Conservation (phyloP, 2,329 filamentous ascomycete species). For the Canariomyces notabilis region DNA sequence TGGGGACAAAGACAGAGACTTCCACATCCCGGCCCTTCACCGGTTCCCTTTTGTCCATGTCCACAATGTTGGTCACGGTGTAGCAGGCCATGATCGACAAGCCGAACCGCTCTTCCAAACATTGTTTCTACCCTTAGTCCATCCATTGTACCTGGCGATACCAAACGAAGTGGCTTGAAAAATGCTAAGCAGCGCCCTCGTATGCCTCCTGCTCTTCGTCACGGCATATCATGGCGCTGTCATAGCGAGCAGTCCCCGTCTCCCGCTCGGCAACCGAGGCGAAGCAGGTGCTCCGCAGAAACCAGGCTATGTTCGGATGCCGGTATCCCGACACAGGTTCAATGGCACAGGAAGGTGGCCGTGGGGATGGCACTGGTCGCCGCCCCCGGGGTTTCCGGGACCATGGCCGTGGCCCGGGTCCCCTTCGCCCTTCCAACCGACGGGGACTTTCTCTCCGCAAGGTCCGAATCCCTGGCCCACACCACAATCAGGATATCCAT, state of each 20-base stretch:
- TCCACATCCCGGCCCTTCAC: too few species aligned
- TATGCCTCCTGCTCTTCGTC: constrained; percentile 5
- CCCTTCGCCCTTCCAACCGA: background rate
- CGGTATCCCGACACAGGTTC: constrained; percentile 20
- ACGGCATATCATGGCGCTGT: constrained; percentile 10
- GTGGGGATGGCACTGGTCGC: constrained; percentile 18
- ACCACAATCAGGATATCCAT: background rate
- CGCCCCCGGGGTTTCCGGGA: constrained; percentile 8
- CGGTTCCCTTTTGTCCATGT: too few species aligned
- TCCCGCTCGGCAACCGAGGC: background rate
- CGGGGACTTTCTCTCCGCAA: background rate
- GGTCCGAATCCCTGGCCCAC: background rate
- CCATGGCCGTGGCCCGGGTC: background rate
- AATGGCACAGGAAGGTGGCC: constrained; percentile 18
- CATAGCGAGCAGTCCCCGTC: background rate
- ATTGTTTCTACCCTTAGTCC: background rate
- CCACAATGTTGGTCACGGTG: background rate
- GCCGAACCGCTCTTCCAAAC: background rate
- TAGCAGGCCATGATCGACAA: constrained; percentile 1
- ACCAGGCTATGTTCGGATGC: constrained; percentile 23
- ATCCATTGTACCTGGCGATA: background rate
- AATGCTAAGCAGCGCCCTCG: constrained; percentile 4
- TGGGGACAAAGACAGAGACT: too few species aligned
- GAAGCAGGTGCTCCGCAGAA: background rate
- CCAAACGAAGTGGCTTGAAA: background rate